Conservation (phyloP, 768 basidiomycete species). For the Agrocybe chaxingu region DNA sequence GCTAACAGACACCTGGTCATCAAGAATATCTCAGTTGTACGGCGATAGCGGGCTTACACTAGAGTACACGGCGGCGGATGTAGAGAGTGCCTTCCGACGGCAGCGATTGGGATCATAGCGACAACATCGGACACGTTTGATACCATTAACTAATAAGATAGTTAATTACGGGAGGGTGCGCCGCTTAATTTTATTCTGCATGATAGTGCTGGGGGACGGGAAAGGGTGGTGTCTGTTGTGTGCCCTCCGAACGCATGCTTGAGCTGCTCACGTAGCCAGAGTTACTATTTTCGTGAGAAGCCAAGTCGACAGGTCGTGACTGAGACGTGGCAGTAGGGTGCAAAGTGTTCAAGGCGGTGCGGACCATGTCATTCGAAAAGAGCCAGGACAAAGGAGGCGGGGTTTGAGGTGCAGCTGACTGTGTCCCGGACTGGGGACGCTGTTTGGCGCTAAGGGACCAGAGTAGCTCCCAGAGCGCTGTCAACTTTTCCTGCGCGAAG, state of each 20-base stretch:
- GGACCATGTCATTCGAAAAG: conserved; percentile 17
- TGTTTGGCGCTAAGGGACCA: conserved; percentile 42
- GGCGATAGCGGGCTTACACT: conserved; percentile 64
- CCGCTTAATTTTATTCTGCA: too few relatives aligned
- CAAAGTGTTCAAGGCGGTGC: conserved; percentile 17
- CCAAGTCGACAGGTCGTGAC: background rate
- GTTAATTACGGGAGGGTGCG: too few relatives aligned
- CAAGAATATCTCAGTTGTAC: conserved; percentile 77
- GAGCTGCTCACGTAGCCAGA: conserved; percentile 6
- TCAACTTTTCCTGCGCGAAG: conserved; percentile 54
- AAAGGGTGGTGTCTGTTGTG: conserved; percentile 27
- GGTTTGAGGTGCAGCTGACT: conserved; percentile 17
- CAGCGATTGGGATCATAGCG: conserved; percentile 33
- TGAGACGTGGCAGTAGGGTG: conserved; percentile 8
- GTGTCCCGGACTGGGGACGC: conserved; percentile 19
- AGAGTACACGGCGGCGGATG: conserved; percentile 73
- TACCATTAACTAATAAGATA: conserved; percentile 1
- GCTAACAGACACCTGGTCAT: conserved; percentile 66
- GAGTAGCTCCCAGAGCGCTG: conserved; percentile 44
- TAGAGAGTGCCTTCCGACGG: conserved; percentile 75
- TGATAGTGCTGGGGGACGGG: conserved; percentile 35
- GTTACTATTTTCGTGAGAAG: background rate
- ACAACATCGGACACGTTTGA: conserved; percentile 1
- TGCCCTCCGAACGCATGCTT: conserved; percentile 3
- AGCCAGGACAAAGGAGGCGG: conserved; percentile 17